A percentile compares a stretch with the other conserved stretches of the same genome.
Conservation (phyloP, 179 eudicot genomes). For the Spergularia azorica region DNA sequence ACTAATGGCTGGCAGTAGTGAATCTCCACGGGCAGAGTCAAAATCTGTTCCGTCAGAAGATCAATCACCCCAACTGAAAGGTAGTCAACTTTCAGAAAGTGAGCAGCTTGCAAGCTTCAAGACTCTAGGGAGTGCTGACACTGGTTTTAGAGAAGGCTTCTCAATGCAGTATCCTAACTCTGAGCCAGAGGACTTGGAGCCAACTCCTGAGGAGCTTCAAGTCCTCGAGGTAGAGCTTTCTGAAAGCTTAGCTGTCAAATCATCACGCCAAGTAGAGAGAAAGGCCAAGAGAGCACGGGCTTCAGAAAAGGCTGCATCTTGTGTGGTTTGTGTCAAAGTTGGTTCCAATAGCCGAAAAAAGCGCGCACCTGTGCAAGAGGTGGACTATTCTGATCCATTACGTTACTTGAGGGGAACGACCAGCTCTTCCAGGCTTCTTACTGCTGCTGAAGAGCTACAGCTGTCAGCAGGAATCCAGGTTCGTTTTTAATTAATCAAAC, state of each 20-base stretch:
- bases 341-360: slow-evolving; percentile 54
- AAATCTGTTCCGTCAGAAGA: slow-evolving; percentile 32
- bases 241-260: slow-evolving; percentile 64
- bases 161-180: slow-evolving; percentile 21
- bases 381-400: slow-evolving; percentile 70
- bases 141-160: slow-evolving; percentile 26
- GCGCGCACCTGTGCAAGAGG: slow-evolving; percentile 55
- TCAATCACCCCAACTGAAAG: slow-evolving; percentile 27
- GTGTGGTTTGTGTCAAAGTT: slow-evolving; percentile 51
- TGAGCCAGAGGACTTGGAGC: slow-evolving; percentile 55
- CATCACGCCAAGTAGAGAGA: slow-evolving; percentile 75
- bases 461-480: slow-evolving; percentile 88
- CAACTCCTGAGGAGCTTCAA: slow-evolving; percentile 67
- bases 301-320: slow-evolving; percentile 60
- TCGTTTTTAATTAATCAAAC: slow-evolving; percentile 6
- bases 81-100: slow-evolving; percentile 30
- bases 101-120: slow-evolving; percentile 29
- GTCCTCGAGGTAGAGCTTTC: slow-evolving; percentile 56
- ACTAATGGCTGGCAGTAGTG: slow-evolving; percentile 41
- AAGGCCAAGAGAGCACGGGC: slow-evolving; percentile 77
- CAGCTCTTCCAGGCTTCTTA: slow-evolving; percentile 65
- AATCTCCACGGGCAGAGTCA: slow-evolving; percentile 32
- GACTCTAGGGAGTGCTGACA: slow-evolving; percentile 25
- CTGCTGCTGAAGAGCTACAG: slow-evolving; percentile 60
- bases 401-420: slow-evolving; percentile 64